These are phyloP conservation scores for Fragosphaeria purpurea DNA, from an alignment of 2,329 filamentous ascomycete genomes.

Conservation along the genomic window DNA sequence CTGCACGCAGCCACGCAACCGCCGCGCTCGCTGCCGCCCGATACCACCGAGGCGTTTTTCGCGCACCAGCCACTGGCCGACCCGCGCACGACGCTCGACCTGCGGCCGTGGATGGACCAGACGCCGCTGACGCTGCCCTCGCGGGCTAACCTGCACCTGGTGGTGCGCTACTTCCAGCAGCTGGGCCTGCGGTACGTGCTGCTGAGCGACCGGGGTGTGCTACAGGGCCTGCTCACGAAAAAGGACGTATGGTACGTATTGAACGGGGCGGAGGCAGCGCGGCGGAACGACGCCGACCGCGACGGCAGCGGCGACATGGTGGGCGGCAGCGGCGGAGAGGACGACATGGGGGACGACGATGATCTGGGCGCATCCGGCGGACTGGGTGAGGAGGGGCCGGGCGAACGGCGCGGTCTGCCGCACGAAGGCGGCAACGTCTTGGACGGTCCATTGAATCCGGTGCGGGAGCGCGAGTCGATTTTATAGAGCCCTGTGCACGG, in stretches of 20 bases:
- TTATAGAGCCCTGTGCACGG: constrained; percentile 1
- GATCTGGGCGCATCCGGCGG: constrained; percentile 20
- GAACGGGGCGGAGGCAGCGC: constrained; percentile 61
- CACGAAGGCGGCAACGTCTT: constrained; percentile 20
- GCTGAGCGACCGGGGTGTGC: constrained; percentile 69
- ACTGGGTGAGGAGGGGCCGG: constrained; percentile 26
- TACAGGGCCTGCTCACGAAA: constrained; percentile 86
- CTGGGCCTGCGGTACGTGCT: constrained; percentile 84
- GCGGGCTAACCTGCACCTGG: constrained; percentile 68
- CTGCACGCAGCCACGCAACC: constrained; percentile 51
- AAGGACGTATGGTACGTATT: constrained; percentile 95
- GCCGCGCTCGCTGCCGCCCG: constrained; percentile 50
- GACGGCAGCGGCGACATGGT: constrained; percentile 25
- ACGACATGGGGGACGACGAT: background rate
- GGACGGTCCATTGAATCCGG: constrained; percentile 22
- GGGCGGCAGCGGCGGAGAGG: background rate
- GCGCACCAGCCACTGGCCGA: constrained; percentile 70
- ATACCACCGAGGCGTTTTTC: constrained; percentile 76
- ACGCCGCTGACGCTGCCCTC: constrained; percentile 85
- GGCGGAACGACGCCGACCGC: constrained; percentile 45
- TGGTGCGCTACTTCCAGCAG: constrained; percentile 87
- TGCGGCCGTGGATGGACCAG: constrained; percentile 97
- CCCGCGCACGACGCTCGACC: constrained; percentile 67
- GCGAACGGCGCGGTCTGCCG: constrained; percentile 34
- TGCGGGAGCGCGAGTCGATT: constrained; percentile 4